Base-by-base conservation (phyloP, 495 filamentous ascomycete species). In the Hyaloscypha bicolor region DNA sequence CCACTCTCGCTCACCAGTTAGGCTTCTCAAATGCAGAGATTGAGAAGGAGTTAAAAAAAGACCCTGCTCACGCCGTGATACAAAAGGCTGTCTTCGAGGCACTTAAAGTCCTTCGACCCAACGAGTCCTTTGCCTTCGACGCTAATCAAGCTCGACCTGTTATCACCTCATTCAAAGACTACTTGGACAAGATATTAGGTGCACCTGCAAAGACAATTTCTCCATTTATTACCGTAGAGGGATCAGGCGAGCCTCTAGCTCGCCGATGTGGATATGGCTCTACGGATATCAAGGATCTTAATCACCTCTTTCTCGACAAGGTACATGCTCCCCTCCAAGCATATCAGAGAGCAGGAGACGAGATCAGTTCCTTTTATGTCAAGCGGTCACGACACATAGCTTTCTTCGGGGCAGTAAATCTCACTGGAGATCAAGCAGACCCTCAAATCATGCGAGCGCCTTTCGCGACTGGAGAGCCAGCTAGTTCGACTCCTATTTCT, bases 341-440 rank as follows among this genome's bases (percentile, higher is more conserved):
- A 16, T 64, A 65, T 48, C 30, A 58, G 33, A 65, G 33, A 30
- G 35, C 16, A n/a, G 67, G 67, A 35, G 62, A 69, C 22, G 62
- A 65, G 51, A 69, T 69, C 45, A 69, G 67, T 58, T 69, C 67
- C 22, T 69, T 69, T 62, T 69, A 65, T 58, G 57, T 69, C 29
- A 69, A 69, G 58, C 55, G 63, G 12, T 65, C 42, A 60, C 42
- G 67, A 55, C 57, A 69, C 56, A 62, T 60, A 42, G 67, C 56
- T 11, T 69, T 69, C 48, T 69, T 69, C 51, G 62, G 62, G 21
- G 45, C 48, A 62, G 8, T 65, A 22, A 33, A 45, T 35, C 67
- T 65, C 29, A 22, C 30, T 11, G 52, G 59, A 55, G 51, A 55
- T 61, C 48, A 52, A 16, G 2, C 31, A 39, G 55, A 61, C 6